Evolutionary conservation across 2,329 filamentous ascomycete species (phyloP), one percentile per base, ranked within the genome.

Genomic region (Bipolaris gigantea): DNA sequence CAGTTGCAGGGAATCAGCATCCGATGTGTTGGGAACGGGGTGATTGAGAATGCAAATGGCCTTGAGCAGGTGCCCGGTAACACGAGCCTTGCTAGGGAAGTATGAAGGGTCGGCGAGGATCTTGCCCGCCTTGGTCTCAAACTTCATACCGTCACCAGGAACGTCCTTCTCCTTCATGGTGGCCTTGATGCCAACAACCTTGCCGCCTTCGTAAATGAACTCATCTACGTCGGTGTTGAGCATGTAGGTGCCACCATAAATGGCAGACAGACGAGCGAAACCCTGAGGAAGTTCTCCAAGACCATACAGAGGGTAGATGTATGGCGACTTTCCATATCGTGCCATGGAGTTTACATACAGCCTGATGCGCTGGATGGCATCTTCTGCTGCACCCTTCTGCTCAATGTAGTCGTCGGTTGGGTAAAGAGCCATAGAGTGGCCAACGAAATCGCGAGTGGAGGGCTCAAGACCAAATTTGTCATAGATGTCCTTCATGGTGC

Each of bases 191-290:
- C 94, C 94, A 15, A 86, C 83, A n/a, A 93, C 90, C 82, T 95
- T 96, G 72, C 83, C 85, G 51, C 81, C 85, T 55, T 95, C 90
- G 73, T 94, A 96, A 57, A 89, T 76, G 63, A 99, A 80, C 81
- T 99, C 94, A 61, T 97, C 89, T 51, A 99, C 84, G 65, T 87
- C 86, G 65, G 94, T 96, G 83, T 97, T 97, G 71, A 99, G 88
- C 92, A 99, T 99, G 80, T 99, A 99, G 46, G 94, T 99, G 66
- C 94, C 94, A 62, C 94, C 94, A 74, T 99, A 97, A 78, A 99
- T 97, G 75, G 94, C 94, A 36, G 92, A 97, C 50, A 99, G 85
- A 76, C 94, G 92, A 60, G 94, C 94, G 71, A 99, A 99, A 56
- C 93, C 93, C 79, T 99, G 94, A 33, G 94, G 95, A 52, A 99